These are phyloP conservation scores for Periconia macrospinosa DNA, from an alignment of 2,329 filamentous ascomycete species.

Conservation along the genomic window DNA sequence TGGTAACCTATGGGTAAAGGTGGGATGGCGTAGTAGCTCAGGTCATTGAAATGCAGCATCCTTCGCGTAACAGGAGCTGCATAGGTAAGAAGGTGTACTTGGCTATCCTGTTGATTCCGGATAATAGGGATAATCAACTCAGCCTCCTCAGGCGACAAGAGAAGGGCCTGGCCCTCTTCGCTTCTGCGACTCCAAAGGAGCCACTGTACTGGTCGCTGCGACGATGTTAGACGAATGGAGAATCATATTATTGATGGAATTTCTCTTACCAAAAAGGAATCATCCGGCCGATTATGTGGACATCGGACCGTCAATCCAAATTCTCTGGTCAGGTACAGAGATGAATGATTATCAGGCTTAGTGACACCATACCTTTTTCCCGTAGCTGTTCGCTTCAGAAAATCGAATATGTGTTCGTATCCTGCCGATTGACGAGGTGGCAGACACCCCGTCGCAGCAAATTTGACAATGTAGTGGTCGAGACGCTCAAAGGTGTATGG, in stretches of 20 bases:
- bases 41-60: slow-evolving; percentile 62
- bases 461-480: slow-evolving; percentile 50
- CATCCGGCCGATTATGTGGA: slow-evolving; percentile 31
- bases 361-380: slow-evolving; percentile 43
- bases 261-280: slow-evolving; percentile 39
- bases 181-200: slow-evolving; percentile 56
- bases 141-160: slow-evolving; percentile 66
- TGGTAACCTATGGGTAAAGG: slow-evolving; percentile 43
- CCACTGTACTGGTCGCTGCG: slow-evolving; percentile 59
- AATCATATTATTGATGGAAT: too few relatives aligned
- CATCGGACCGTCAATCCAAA: slow-evolving; percentile 51
- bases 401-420: too few relatives aligned
- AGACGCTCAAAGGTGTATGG: slow-evolving; percentile 51
- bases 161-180: slow-evolving; percentile 54
- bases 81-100: slow-evolving; percentile 58
- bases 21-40: slow-evolving; percentile 59
- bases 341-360: slow-evolving; percentile 36
- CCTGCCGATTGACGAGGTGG: too few relatives aligned
- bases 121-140: slow-evolving; percentile 57
- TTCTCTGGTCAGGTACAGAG: slow-evolving; percentile 45
- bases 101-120: background rate
- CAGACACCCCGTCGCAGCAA: too few relatives aligned
- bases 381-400: too few relatives aligned
- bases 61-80: slow-evolving; percentile 61
- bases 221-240: too few relatives aligned